Evolutionary conservation across 148 eudicot species (phyloP), one percentile per base, ranked within the genome.

Genomic region (Spergularia marina): DNA sequence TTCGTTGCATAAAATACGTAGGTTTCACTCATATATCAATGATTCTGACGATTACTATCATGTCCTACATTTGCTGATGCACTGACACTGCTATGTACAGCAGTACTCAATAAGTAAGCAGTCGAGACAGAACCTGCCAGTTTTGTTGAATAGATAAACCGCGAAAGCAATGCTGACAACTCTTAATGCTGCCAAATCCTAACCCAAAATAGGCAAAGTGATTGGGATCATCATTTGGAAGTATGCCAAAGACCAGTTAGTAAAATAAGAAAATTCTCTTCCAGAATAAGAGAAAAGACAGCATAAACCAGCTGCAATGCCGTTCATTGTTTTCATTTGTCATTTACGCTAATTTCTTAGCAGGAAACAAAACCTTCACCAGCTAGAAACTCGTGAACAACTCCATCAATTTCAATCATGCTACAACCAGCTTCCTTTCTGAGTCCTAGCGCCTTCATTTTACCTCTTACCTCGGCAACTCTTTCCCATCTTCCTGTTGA

Each of bases 301-400:
- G 30, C 63, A 71, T 2, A 56, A 56, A 12, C 54, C 54, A 12
- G 7, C 61, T 6, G 60, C 11, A 34, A 16, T 70, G 30, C 18
- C 73, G 52, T 53, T 41, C 7, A 8, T 58, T 58, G 62, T 58
- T 58, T 7, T 58, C 23, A 16, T 18, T 6, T 49, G 53, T 49
- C 53, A 49, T 30, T 49, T 10, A 55, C 52, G 36, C 25, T 44
- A 34, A 71, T n/a, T 39, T 53, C 41, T 44, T 14, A 20, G 41
- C 21, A 10, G 59, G 44, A 30, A 30, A 66, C 51, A 18, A 80
- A 61, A 60, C 84, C 86, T 78, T 80, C 82, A 49, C 75, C 81
- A 36, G 82, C 79, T 14, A 78, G 56, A 74, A 84, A 84, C 83
- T 84, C 79, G 20, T 80, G 82, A 80, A 78, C 82, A 75, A 78